phyloP scores from a whole-genome alignment of 2,329 filamentous ascomycete genomes.

The Lachnellula hyalina region DNA sequence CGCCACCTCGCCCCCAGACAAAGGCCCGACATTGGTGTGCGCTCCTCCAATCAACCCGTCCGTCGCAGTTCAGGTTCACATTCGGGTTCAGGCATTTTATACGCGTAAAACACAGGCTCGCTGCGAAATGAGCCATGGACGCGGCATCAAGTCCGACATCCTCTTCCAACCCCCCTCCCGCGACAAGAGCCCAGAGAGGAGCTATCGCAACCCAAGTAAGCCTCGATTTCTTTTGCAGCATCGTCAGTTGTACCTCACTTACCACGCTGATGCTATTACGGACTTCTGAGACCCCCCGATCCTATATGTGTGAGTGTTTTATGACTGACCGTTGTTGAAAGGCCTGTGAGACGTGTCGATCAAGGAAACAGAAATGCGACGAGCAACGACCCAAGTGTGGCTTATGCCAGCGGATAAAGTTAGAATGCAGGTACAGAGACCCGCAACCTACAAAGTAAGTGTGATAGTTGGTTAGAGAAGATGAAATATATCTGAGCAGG shows the following conservation, averaged over 20 bases:
- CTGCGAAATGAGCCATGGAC: constrained; percentile 19
- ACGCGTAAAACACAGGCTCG: neutral
- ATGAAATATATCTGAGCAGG: neutral
- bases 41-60: neutral
- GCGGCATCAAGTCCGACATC: constrained; percentile 20
- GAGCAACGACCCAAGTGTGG: constrained; percentile 57
- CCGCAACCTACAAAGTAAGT: constrained; percentile 59
- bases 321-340: constrained; percentile 22
- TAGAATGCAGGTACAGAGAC: constrained; percentile 56
- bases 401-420: constrained; percentile 51
- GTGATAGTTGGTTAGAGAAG: neutral
- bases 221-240: constrained; percentile 5
- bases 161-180: constrained; percentile 13
- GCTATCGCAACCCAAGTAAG: constrained; percentile 44
- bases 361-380: constrained; percentile 60
- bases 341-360: constrained; percentile 55
- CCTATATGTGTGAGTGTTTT: neutral
- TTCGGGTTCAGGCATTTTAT: neutral
- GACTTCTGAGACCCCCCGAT: neutral
- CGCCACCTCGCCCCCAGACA: too few species aligned
- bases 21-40: too few species aligned
- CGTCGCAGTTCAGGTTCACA: too few species aligned
- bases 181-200: constrained; percentile 39
- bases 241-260: neutral
- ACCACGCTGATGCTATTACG: neutral